Evolutionary conservation across 345 rosid genomes (phyloP).

Genomic region (Citrus trifoliata): DNA sequence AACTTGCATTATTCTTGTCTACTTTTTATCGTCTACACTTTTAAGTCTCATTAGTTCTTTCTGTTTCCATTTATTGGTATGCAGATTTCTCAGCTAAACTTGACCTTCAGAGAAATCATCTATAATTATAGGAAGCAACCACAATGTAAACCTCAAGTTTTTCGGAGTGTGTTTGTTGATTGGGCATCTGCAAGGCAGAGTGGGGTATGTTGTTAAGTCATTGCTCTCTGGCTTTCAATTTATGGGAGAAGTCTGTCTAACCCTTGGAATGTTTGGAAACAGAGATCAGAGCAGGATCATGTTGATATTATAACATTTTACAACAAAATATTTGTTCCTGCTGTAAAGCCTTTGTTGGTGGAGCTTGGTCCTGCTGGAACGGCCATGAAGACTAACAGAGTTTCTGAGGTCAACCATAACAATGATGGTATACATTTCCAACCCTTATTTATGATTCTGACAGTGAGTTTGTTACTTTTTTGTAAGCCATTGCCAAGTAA

Average conservation of each 20-base stretch:
- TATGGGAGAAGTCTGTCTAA: constrained; percentile 21
- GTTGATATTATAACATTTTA: constrained; percentile 89
- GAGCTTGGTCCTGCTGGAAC: constrained; percentile 73
- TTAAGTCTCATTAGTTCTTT: constrained; percentile 14
- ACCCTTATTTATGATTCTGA: not conserved
- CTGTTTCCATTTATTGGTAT: constrained; percentile 23
- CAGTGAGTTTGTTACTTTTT: not conserved
- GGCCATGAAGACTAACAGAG: constrained; percentile 28
- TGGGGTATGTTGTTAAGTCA: constrained; percentile 40
- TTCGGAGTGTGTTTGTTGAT: constrained; percentile 80
- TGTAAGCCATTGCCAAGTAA: constrained; percentile 12
- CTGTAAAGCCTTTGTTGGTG: constrained; percentile 76
- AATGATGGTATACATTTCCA: constrained; percentile 48
- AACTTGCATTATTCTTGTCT: not conserved
- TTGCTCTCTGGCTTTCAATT: not conserved
- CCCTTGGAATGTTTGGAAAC: constrained; percentile 29
- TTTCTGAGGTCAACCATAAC: constrained; percentile 50
- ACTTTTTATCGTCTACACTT: constrained; percentile 5
- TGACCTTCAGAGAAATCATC: constrained; percentile 83
- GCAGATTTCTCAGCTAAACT: constrained; percentile 82
- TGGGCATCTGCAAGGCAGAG: constrained; percentile 55
- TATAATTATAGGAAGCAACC: constrained; percentile 91
- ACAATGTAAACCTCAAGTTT: constrained; percentile 90
- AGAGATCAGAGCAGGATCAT: constrained; percentile 85
- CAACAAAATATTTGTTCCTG: constrained; percentile 83